These are phyloP conservation scores for Apiospora phragmitis DNA, from an alignment of 2,329 filamentous ascomycete genomes.

Conservation along the genomic window DNA sequence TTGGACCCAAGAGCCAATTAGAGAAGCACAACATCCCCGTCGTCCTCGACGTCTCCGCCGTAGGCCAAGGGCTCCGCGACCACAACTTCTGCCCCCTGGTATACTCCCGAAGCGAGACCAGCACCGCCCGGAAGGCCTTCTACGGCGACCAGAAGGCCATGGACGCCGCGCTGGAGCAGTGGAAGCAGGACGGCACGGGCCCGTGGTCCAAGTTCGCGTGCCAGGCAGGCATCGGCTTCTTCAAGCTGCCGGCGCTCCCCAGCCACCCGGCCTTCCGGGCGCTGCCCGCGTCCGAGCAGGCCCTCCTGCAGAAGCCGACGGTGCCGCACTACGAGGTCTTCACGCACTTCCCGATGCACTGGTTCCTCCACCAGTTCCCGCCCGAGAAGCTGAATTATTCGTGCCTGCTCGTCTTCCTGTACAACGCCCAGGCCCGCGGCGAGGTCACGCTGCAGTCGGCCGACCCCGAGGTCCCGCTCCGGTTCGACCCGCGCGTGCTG, in stretches of 20 bases:
- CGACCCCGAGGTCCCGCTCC: slow-evolving; percentile 46
- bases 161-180: slow-evolving; percentile 47
- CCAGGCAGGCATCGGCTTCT: slow-evolving; percentile 41
- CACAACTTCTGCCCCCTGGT: slow-evolving; percentile 40
- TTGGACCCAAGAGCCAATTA: slow-evolving; percentile 39
- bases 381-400: slow-evolving; percentile 40
- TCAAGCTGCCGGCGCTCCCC: slow-evolving; percentile 42
- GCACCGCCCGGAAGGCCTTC: slow-evolving; percentile 45
- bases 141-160: slow-evolving; percentile 43
- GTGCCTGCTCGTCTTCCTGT: slow-evolving; percentile 46
- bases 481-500: slow-evolving; percentile 55
- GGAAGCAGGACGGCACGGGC: slow-evolving; percentile 44
- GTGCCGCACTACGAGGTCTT: slow-evolving; percentile 60
- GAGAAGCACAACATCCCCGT: slow-evolving; percentile 35
- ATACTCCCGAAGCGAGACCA: slow-evolving; percentile 40
- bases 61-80: slow-evolving; percentile 43
- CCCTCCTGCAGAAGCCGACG: slow-evolving; percentile 46
- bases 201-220: slow-evolving; percentile 41
- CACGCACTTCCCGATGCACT: slow-evolving; percentile 46
- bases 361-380: slow-evolving; percentile 40
- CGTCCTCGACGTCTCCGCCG: slow-evolving; percentile 33
- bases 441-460: slow-evolving; percentile 52
- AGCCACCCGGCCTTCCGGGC: slow-evolving; percentile 48
- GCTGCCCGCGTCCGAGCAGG: slow-evolving; percentile 44
- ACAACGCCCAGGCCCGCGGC: slow-evolving; percentile 55